Base-by-base conservation (phyloP, 2,329 filamentous ascomycete species). In the Ceratocystis eucalypticola region DNA sequence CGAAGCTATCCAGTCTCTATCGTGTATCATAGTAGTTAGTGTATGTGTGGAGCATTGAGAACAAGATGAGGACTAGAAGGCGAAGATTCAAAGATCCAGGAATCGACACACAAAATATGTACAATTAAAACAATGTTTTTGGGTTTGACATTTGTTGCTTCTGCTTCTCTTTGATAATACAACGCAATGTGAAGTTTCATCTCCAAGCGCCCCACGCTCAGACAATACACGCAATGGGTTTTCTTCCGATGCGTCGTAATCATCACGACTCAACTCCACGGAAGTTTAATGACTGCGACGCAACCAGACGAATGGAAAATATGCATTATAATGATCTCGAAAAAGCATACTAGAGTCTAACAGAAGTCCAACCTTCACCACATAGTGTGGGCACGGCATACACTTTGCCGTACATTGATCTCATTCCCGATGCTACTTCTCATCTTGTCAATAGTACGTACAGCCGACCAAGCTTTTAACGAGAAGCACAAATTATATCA, bases 401-500 rank as follows among this genome's bases (percentile, higher is more conserved):
- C 48, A 28, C 17, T 10, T 5, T 53, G 15, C 37, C 48, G 22
- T 28, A 53, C 22, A 2, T 53, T 53, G 20, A 22, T n/a, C 22
- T 50, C 48, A 50, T 50, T 50, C n/a, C 22, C 6, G 22, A 50
- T 50, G n/a, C 22, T 50, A 50, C 48, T 50, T 50, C 8, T 50
- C 48, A 25, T 53, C 22, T 53, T 25, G 2, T 53, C 48, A 37
- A 33, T 7, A n/a, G 30, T n/a, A n/a, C 28, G n/a, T n/a, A 22
- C 1, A 37, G 55, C 17, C 30, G 7, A 25, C 28, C 17, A 59
- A n/a, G 61, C 37, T 48, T 63, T 63, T 37, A 30, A 64, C 15
- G 28, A 55, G 62, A 50, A 64, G 62, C 46, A 64, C 62, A 55
- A 30, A 64, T 64, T 64, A 64, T 64, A 50, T 53, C 62, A 64